These are phyloP conservation scores for Hippophae rhamnoides DNA, from an alignment of 306 rosid genomes.

Conservation along the genomic window DNA sequence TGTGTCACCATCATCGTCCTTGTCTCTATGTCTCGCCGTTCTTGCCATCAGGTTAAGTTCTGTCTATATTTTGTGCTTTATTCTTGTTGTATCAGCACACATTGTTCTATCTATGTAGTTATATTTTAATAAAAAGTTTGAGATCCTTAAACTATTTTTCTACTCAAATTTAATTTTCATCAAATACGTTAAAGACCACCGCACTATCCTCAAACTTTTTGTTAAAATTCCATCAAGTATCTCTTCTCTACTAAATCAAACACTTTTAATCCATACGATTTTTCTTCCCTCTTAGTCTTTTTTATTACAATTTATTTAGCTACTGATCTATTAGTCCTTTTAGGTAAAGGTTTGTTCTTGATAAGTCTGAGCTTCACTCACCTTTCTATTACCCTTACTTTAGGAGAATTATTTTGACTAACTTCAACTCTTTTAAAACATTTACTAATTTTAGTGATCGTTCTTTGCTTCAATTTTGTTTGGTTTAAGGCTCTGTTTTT, in stretches of 20 bases:
- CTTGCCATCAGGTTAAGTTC: no score
- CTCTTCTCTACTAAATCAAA: conserved; percentile 4
- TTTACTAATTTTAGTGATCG: conserved; percentile 6
- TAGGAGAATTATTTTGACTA: not conserved
- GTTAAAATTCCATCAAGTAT: no score
- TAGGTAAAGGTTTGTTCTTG: conserved; percentile 29
- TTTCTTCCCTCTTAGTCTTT: not conserved
- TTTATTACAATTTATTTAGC: conserved; percentile 18
- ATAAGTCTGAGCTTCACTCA: conserved; percentile 16
- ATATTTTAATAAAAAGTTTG: no score
- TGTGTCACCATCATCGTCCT: no score
- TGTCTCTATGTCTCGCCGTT: no score
- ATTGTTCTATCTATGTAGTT: no score
- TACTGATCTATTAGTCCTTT: conserved; percentile 20
- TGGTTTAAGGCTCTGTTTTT: conserved; percentile 7
- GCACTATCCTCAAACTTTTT: no score
- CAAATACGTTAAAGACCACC: no score
- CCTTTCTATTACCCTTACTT: conserved; percentile 8
- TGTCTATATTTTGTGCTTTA: no score
- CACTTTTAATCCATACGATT: not conserved
- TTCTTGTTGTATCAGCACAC: no score
- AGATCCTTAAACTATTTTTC: no score
- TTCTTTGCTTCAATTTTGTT: not conserved
- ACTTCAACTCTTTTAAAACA: conserved; percentile 5
- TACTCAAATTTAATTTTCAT: no score